These are phyloP conservation scores for Aspergillus brasiliensis DNA, from an alignment of 2,329 filamentous ascomycete species.

Conservation along the genomic window DNA sequence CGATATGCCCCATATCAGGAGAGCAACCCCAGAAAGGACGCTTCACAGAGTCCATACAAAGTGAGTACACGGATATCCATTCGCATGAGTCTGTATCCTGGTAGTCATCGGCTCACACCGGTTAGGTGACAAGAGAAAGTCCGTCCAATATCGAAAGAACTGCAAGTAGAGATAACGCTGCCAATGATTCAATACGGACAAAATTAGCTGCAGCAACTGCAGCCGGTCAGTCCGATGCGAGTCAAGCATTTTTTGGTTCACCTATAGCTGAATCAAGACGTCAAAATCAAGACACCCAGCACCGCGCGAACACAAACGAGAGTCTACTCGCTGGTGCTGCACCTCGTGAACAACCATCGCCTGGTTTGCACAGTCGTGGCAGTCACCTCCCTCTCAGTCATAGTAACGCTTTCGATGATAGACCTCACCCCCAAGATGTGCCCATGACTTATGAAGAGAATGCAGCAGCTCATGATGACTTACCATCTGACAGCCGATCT, in stretches of 20 bases:
- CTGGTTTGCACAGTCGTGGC: constrained; percentile 2
- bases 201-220: not conserved
- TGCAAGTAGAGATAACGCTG: too few species aligned
- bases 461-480: not conserved
- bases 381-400: constrained; percentile 5
- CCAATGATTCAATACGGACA: not conserved
- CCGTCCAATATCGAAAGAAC: not conserved
- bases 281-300: not conserved
- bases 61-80: too few species aligned
- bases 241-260: not conserved
- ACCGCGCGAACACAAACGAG: not conserved
- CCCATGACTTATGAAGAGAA: not conserved
- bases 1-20: constrained; percentile 43
- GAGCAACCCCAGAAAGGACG: constrained; percentile 6
- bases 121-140: not conserved
- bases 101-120: not conserved
- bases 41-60: constrained; percentile 5
- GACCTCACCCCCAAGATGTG: not conserved
- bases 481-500: constrained; percentile 19
- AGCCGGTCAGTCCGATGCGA: not conserved
- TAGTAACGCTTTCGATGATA: not conserved
- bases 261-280: not conserved
- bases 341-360: constrained; percentile 1
- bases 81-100: too few species aligned
- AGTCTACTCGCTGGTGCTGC: not conserved